These are phyloP conservation scores for Agastache rugosa DNA, from an alignment of 257 asterid genomes.

Conservation along the genomic window DNA sequence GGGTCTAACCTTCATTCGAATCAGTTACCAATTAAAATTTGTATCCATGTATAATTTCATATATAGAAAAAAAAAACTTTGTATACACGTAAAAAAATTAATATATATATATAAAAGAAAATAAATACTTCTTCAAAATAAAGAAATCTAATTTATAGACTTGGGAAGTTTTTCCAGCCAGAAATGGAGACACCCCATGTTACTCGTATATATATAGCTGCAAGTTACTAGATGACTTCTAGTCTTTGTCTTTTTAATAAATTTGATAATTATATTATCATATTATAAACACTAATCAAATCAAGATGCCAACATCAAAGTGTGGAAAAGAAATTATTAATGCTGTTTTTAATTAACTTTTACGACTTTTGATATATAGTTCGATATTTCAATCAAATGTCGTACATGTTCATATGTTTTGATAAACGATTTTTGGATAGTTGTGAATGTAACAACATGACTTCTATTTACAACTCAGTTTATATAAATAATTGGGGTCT, in stretches of 20 bases:
- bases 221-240: constrained; percentile 30
- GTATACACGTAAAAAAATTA: background rate
- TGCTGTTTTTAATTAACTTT: too few species aligned
- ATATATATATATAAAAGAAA: background rate
- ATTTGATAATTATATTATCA: background rate
- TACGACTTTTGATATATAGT: background rate
- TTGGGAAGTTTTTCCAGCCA: background rate
- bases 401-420: too few species aligned
- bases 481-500: too few species aligned
- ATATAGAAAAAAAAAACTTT: background rate
- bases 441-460: too few species aligned
- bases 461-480: too few species aligned
- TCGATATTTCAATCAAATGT: background rate
- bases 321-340: background rate
- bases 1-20: background rate
- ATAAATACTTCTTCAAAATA: background rate
- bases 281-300: background rate
- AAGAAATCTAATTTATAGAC: background rate
- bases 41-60: background rate
- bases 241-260: constrained; percentile 14
- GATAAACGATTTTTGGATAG: too few species aligned
- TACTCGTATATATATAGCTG: background rate
- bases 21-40: background rate
- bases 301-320: background rate
- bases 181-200: constrained; percentile 28